Base-by-base conservation (phyloP, 371 early-diverging fungal species). In the Apophysomyces ossiformis region DNA sequence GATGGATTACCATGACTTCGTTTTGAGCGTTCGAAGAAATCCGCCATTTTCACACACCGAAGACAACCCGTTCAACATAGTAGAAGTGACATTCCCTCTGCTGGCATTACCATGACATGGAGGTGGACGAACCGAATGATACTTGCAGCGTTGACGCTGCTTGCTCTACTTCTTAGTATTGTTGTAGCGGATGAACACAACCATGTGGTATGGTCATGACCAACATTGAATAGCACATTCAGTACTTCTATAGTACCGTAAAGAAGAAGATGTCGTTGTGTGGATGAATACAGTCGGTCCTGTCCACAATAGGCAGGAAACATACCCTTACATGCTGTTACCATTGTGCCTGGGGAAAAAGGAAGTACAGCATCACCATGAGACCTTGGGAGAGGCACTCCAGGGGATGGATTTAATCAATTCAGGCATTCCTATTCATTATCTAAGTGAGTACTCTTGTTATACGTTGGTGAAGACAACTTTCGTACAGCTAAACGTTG, bases 261-360 rank as follows among this genome's bases (percentile, higher is more conserved):
- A 77, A 36, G 74, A 68, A 1, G 86, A 88, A 45, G 85, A 85
- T 57, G 86, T 90, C 3, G 82, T 87, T 8, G 81, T 80, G n/a
- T 90, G 90, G 90, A 85, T 87, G 74, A 91, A 91, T 66, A 89
- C 92, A 13, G 89, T 93, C n/a, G 93, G 93, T 68, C 86, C 85
- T 39, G 58, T 84, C 13, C 65, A 84, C 57, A 87, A 87, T 66
- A 74, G 88, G 54, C 92, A 92, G 69, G 93, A 94, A 72, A 92
- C 91, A 43, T 94, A 94, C 69, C 90, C 88, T 12, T 92, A 87
- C 70, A 87, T 82, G 54, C 87, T 89, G 59, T 74, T 94, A 32
- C 94, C 94, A 7, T 94, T 85, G 69, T 94, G 95, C 61, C 32
- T 26, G 32, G 32, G 32, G 74, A 75, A 46, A 92, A 91, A 2